phyloP scores from a whole-genome alignment of 805 yeast species.

The Lipomyces spencermartinsiae region DNA sequence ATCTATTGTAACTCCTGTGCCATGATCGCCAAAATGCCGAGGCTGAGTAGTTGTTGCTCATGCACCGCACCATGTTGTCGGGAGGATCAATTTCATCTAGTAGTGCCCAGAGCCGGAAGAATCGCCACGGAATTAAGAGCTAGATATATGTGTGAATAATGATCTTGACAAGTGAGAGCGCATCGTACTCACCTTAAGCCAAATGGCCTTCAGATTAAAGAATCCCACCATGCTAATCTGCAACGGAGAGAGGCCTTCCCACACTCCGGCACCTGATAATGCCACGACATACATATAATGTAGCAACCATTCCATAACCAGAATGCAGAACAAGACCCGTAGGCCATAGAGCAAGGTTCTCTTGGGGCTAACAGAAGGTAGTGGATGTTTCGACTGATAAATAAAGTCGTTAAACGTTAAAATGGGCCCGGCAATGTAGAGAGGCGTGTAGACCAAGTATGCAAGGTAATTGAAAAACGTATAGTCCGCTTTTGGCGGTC shows the following conservation, averaged over 20 bases:
- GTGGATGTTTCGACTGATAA: conserved; percentile 64
- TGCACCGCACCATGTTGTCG: conserved; percentile 95
- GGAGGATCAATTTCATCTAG: conserved; percentile 96
- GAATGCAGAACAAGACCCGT: conserved; percentile 72
- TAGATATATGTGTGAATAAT: neutral
- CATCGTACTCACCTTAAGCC: conserved; percentile 65
- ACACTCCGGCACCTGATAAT: conserved; percentile 84
- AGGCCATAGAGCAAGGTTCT: conserved; percentile 66
- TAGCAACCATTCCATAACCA: conserved; percentile 86
- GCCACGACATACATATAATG: conserved; percentile 95
- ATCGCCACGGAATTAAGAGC: conserved; percentile 91
- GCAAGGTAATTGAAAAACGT: conserved; percentile 70
- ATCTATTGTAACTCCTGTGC: conserved; percentile 93
- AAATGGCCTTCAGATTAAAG: conserved; percentile 86
- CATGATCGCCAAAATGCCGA: conserved; percentile 98
- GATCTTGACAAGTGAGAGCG: neutral
- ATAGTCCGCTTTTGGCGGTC: conserved; percentile 67
- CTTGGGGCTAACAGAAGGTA: conserved; percentile 63
- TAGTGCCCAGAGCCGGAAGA: conserved; percentile 90
- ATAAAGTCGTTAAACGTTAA: conserved; percentile 89
- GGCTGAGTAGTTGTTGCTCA: conserved; percentile 92
- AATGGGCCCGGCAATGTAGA: conserved; percentile 94
- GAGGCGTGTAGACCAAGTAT: conserved; percentile 82
- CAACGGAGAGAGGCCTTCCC: conserved; percentile 88
- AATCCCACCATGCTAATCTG: conserved; percentile 94